Percentiles rank a stretch among this genome's conserved stretches.
Evolutionary conservation across 345 rosid species (phyloP).

Genomic region (Angophora floribunda): DNA sequence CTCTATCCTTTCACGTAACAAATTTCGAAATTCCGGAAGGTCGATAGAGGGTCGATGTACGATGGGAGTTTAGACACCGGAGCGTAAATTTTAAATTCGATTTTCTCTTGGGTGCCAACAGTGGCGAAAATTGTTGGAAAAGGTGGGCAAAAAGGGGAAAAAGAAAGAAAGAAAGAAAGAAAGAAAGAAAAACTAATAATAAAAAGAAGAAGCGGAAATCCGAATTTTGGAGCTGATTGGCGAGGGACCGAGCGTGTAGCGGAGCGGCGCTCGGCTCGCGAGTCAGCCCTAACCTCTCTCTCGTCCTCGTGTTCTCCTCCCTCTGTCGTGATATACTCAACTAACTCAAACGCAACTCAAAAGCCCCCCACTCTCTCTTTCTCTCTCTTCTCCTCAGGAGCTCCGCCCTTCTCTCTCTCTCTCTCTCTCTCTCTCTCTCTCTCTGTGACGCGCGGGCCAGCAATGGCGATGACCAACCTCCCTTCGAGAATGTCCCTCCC

Average conservation of each 20-base stretch:
- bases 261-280: neutral
- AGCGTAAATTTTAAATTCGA: no score
- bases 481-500: neutral
- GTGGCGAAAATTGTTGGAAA: neutral
- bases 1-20: no score
- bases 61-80: neutral
- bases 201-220: neutral
- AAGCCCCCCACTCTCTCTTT: neutral
- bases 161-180: neutral
- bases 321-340: neutral
- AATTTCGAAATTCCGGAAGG: neutral
- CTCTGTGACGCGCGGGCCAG: neutral
- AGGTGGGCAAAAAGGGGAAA: neutral
- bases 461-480: constrained; percentile 4
- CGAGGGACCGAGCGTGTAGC: neutral
- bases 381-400: neutral
- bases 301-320: neutral
- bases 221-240: neutral
- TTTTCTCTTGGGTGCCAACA: neutral
- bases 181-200: neutral
- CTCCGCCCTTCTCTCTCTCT: neutral
- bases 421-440: neutral
- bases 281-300: neutral
- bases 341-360: neutral
- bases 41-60: neutral